These are phyloP conservation scores for Platanthera guangdongensis DNA, from an alignment of 106 monocot species.

Conservation along the genomic window DNA sequence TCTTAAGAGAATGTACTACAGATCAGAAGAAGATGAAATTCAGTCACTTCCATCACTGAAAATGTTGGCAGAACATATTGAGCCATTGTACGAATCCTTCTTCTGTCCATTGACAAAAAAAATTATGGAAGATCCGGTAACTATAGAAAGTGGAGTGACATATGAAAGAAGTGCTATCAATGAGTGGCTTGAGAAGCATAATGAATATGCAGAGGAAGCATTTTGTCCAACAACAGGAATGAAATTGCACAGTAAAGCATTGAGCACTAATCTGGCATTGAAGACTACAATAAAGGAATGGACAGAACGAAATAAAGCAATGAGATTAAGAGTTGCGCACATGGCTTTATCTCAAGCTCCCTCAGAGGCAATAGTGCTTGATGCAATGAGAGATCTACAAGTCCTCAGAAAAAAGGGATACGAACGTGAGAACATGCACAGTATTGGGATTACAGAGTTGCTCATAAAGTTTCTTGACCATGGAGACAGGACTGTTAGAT, in stretches of 20 bases:
- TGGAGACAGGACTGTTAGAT: conserved; percentile 25
- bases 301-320: conserved; percentile 45
- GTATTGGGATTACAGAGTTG: conserved; percentile 38
- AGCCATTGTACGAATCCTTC: conserved; percentile 58
- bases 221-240: conserved; percentile 42
- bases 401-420: conserved; percentile 14
- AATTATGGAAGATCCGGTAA: conserved; percentile 67
- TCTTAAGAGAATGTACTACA: conserved; percentile 31
- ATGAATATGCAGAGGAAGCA: conserved; percentile 3
- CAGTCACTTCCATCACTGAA: conserved; percentile 8
- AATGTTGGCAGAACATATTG: conserved; percentile 23
- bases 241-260: conserved; percentile 22
- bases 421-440: conserved; percentile 31
- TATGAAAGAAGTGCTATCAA: conserved; percentile 50
- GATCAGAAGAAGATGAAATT: background rate
- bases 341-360: conserved; percentile 14
- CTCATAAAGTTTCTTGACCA: conserved; percentile 32
- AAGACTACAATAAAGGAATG: conserved; percentile 51
- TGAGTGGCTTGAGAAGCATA: conserved; percentile 35
- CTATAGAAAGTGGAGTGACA: conserved; percentile 48
- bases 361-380: conserved; percentile 32
- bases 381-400: conserved; percentile 48
- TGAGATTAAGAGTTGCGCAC: conserved; percentile 35
- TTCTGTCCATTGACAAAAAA: conserved; percentile 70
- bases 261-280: conserved; percentile 43